Conservation (phyloP, 2,329 filamentous ascomycete genomes). For the Penicillium olsonii region DNA sequence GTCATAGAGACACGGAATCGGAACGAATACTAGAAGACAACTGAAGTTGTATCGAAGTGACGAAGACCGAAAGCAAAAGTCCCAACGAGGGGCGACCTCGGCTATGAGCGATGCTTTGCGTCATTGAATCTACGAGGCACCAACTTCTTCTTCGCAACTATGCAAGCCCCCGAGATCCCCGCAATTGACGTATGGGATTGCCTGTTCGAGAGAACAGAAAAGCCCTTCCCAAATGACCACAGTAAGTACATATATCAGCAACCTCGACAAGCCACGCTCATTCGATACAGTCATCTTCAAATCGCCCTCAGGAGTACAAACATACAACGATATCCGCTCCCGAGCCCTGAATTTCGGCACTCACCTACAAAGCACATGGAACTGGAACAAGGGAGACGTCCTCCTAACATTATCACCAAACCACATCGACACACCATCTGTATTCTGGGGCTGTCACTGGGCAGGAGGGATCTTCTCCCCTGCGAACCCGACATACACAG, state of each 20-base stretch:
- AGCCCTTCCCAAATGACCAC: neutral
- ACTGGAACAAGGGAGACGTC: conserved; percentile 20
- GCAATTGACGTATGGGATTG: neutral
- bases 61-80: too few relatives aligned
- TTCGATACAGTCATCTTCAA: conserved; percentile 1
- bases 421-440: conserved; percentile 11
- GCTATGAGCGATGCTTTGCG: neutral
- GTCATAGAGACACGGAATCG: too few relatives aligned
- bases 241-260: neutral
- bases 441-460: conserved; percentile 21
- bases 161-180: neutral
- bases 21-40: too few relatives aligned
- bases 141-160: neutral
- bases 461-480: conserved; percentile 21
- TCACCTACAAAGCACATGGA: conserved; percentile 9
- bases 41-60: neutral
- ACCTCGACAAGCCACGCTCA: neutral
- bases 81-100: too few relatives aligned
- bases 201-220: conserved; percentile 1
- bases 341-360: conserved; percentile 11
- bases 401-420: conserved; percentile 20
- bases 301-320: neutral
- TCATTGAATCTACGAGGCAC: neutral
- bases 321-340: neutral
- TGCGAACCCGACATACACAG: conserved; percentile 16